phyloP scores from a whole-genome alignment of 2,329 filamentous ascomycete species.

The Meredithiella fracta region DNA sequence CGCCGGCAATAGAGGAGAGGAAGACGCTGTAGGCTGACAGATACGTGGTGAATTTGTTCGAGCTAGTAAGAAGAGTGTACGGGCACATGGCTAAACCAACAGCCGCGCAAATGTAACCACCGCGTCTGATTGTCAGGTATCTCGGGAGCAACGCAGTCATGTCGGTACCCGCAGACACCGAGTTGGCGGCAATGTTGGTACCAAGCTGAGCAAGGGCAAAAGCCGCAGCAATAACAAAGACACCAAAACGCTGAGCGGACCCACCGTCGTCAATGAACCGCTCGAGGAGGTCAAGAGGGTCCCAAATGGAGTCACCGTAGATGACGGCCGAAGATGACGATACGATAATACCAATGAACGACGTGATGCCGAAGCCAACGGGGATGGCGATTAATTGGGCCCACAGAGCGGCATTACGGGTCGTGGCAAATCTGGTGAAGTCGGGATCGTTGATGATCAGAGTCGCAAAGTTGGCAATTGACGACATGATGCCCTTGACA shows the following conservation, averaged over 20 bases:
- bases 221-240: conserved; percentile 54
- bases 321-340: conserved; percentile 56
- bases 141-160: conserved; percentile 66
- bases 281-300: conserved; percentile 51
- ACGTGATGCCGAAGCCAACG: conserved; percentile 57
- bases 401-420: conserved; percentile 61
- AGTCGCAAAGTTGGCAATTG: conserved; percentile 81
- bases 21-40: conserved; percentile 87
- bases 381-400: conserved; percentile 65
- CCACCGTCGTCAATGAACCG: conserved; percentile 52
- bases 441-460: conserved; percentile 72
- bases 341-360: conserved; percentile 68
- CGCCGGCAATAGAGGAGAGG: conserved; percentile 83
- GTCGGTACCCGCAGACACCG: conserved; percentile 67
- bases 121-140: conserved; percentile 70
- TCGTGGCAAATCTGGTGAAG: conserved; percentile 67
- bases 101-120: conserved; percentile 67
- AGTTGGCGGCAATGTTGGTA: conserved; percentile 79
- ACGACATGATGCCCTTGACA: conserved; percentile 71
- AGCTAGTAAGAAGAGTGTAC: conserved; percentile 56
- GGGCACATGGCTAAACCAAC: conserved; percentile 77
- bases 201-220: conserved; percentile 69
- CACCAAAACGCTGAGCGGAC: conserved; percentile 53
- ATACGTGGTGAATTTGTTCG: conserved; percentile 81
- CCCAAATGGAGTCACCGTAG: conserved; percentile 53